Base-by-base conservation (phyloP, 2,329 filamentous ascomycete species). In the Esteya vermicola region DNA sequence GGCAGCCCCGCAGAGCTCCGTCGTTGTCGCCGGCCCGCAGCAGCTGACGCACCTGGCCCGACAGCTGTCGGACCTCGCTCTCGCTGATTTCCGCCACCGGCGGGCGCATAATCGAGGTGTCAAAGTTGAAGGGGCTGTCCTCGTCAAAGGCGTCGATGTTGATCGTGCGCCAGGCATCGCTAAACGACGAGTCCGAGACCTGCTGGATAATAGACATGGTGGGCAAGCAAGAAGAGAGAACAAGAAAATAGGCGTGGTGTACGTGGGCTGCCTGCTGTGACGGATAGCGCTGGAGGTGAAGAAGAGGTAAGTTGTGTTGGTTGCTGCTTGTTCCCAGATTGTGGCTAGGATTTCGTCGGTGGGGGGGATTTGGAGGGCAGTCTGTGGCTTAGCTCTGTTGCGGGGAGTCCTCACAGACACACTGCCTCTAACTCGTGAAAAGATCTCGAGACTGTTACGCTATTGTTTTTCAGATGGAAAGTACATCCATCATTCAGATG, bases 71-170 rank as follows among this genome's bases (percentile, higher is more conserved):
- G 34, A 86, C 83, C 51, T 91, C 85, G 52, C 75, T 67, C 52
- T 89, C 82, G 51, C 72, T 77, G 45, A 83, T 72, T 50, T 88
- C 79, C 49, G 81, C 70, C 44, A 77, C 77, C 33, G 81, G 72
- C 27, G 88, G 85, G 49, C 82, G 78, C 51, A 96, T 76, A 16
- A 85, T 85, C 44, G 80, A 74, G 47, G 84, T 77, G 62, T 93
- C 84, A 65, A 96, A 96, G 73, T 95, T 96, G 61, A 76, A 66
- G 49, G 83, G 75, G 52, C 85, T 91, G 61, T 96, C 88, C 44
- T 88, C 85, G 59, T 91, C 83, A 52, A 93, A 73, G 51, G 81
- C 79, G 59, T 95, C 88, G 60, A 95, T 81, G 71, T 95, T 85
- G 70, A 95, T 91, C 50, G 85, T 94, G 60, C 88, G 84, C 75